Percentiles rank a stretch among this genome's conserved stretches.
These are phyloP conservation scores for Bocquillonia castaneifolia DNA, from an alignment of 441 rosid genomes.

Conservation along the genomic window DNA sequence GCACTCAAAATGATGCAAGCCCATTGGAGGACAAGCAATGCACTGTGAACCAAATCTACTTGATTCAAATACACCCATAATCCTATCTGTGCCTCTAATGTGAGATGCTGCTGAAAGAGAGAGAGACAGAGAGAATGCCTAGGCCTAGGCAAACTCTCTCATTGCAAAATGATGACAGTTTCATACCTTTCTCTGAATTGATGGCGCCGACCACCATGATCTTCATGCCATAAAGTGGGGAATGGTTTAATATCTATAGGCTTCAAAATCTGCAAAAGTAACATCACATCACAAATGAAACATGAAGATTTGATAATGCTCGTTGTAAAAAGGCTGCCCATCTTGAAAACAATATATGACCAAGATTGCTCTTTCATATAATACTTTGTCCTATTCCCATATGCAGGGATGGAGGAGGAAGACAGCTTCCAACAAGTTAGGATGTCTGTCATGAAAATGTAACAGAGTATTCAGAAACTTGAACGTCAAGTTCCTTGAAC, in stretches of 20 bases:
- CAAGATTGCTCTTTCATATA: constrained; percentile 6
- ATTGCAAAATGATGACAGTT: background rate
- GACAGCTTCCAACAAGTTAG: background rate
- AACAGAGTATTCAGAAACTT: background rate
- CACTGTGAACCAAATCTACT: background rate
- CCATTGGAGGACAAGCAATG: background rate
- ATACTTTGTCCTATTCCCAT: background rate
- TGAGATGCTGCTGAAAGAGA: background rate
- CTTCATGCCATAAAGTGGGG: constrained; percentile 91
- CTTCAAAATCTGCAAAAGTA: constrained; percentile 55
- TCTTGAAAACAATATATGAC: background rate
- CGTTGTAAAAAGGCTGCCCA: background rate
- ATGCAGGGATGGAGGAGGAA: background rate
- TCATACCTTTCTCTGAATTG: constrained; percentile 75
- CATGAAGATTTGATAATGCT: background rate
- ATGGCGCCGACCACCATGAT: constrained; percentile 62
- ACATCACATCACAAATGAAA: background rate
- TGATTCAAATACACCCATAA: background rate
- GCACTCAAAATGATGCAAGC: too few relatives aligned
- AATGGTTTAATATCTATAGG: constrained; percentile 72
- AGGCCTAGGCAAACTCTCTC: background rate
- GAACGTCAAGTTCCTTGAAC: background rate
- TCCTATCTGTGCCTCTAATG: background rate
- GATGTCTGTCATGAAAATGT: background rate
- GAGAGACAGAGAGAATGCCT: background rate